Conservation (phyloP, 768 basidiomycete genomes). For the Leccinellum luteum region DNA sequence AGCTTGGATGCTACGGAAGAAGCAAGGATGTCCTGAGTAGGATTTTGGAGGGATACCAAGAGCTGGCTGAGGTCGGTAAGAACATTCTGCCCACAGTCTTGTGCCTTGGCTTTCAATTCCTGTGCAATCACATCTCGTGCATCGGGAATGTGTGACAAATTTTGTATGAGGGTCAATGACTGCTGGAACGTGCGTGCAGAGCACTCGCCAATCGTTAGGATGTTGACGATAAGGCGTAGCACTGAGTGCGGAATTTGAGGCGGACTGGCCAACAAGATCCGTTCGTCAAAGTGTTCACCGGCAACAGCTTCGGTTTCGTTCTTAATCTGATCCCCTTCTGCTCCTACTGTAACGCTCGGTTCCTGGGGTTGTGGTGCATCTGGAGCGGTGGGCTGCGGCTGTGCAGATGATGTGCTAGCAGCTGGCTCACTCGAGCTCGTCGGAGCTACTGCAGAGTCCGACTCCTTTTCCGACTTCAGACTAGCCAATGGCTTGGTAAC, state of each 20-base stretch:
- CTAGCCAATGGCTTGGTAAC: slow-evolving; percentile 81
- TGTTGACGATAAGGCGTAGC: slow-evolving; percentile 92
- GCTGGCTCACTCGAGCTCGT: slow-evolving; percentile 15
- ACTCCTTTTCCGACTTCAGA: slow-evolving; percentile 50
- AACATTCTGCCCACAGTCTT: slow-evolving; percentile 80
- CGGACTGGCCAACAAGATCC: slow-evolving; percentile 60
- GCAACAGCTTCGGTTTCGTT: slow-evolving; percentile 17
- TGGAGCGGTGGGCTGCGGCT: background rate
- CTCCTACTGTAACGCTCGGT: slow-evolving; percentile 10
- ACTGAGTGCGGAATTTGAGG: slow-evolving; percentile 84
- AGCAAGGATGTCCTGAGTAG: slow-evolving; percentile 53
- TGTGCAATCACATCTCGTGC: slow-evolving; percentile 86
- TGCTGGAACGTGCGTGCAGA: slow-evolving; percentile 95
- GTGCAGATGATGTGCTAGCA: slow-evolving; percentile 3
- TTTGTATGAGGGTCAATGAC: slow-evolving; percentile 87
- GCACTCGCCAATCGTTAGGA: slow-evolving; percentile 96
- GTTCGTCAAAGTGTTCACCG: slow-evolving; percentile 33
- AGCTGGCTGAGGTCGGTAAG: slow-evolving; percentile 78
- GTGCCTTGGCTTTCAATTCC: slow-evolving; percentile 82
- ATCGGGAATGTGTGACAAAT: slow-evolving; percentile 85
- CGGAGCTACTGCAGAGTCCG: slow-evolving; percentile 21
- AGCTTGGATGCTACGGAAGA: slow-evolving; percentile 82
- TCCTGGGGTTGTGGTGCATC: slow-evolving; percentile 17
- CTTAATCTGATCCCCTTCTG: slow-evolving; percentile 23
- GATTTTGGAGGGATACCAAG: slow-evolving; percentile 54